Evolutionary conservation across 2,329 filamentous ascomycete species (phyloP).

Genomic region (Cytospora leucostoma): DNA sequence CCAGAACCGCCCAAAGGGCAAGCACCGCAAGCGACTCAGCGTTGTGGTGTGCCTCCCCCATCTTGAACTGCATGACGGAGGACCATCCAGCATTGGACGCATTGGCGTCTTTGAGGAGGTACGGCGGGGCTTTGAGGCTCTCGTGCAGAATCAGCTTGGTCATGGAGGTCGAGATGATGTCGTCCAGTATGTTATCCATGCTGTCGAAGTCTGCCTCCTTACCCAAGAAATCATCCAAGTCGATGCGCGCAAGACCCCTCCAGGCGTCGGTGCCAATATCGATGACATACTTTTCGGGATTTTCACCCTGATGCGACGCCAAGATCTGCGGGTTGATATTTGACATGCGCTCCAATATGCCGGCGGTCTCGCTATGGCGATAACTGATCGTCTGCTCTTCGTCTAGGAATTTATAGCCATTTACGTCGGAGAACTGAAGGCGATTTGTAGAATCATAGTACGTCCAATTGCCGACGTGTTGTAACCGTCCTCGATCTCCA

Average conservation of each 20-base stretch:
- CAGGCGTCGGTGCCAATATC: constrained; percentile 16
- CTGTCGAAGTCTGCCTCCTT: background rate
- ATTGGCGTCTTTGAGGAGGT: constrained; percentile 15
- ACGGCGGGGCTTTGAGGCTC: constrained; percentile 16
- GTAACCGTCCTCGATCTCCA: constrained; percentile 10
- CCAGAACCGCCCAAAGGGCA: constrained; percentile 16
- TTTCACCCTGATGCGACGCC: constrained; percentile 4
- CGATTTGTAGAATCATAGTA: constrained; percentile 13
- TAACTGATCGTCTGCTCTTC: constrained; percentile 7
- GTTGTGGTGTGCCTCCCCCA: constrained; percentile 20
- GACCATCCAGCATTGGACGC: background rate
- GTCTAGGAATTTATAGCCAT: background rate
- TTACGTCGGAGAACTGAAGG: background rate
- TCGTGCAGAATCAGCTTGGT: constrained; percentile 17
- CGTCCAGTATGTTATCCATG: constrained; percentile 6
- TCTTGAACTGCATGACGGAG: constrained; percentile 17
- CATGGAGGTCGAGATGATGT: constrained; percentile 15
- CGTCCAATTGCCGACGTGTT: background rate
- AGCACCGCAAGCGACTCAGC: constrained; percentile 21
- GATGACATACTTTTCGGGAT: constrained; percentile 15
- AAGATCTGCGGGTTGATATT: background rate
- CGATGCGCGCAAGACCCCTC: background rate
- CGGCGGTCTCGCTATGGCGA: constrained; percentile 1
- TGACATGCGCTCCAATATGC: background rate
- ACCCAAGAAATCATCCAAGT: constrained; percentile 9